Evolutionary conservation across 1,139 yeast genomes (phyloP).

Genomic region (Candida tropicalis): DNA sequence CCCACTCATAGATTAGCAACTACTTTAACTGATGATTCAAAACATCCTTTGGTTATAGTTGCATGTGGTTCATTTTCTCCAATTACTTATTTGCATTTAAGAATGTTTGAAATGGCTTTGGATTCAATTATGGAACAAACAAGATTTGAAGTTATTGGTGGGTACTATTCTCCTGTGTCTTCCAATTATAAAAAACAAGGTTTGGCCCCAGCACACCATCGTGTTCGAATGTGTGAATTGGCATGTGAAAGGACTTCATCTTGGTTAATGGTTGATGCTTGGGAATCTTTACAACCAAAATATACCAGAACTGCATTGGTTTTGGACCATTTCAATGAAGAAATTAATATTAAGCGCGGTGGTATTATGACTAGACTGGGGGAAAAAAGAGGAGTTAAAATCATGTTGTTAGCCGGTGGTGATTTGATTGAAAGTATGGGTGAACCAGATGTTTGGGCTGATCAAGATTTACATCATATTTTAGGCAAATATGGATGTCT

Average conservation of each 20-base stretch:
- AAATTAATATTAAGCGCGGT: slow-evolving; percentile 84
- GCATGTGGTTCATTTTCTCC: slow-evolving; percentile 99
- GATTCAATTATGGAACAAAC: slow-evolving; percentile 94
- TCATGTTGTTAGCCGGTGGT: slow-evolving; percentile 97
- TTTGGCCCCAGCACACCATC: slow-evolving; percentile 80
- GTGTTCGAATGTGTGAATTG: slow-evolving; percentile 97
- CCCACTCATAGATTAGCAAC: slow-evolving; percentile 86
- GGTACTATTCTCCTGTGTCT: slow-evolving; percentile 95
- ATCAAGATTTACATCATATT: slow-evolving; percentile 90
- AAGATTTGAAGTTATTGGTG: slow-evolving; percentile 92
- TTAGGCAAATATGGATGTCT: slow-evolving; percentile 94
- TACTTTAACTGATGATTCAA: slow-evolving; percentile 69
- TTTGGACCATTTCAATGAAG: slow-evolving; percentile 94
- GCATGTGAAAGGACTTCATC: slow-evolving; percentile 96
- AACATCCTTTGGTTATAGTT: slow-evolving; percentile 88
- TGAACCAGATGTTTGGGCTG: slow-evolving; percentile 99
- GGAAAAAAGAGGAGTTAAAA: slow-evolving; percentile 81
- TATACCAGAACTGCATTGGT: slow-evolving; percentile 96
- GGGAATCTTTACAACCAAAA: slow-evolving; percentile 93
- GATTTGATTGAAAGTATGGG: slow-evolving; percentile 98
- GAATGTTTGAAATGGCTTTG: slow-evolving; percentile 98
- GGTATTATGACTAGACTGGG: slow-evolving; percentile 82
- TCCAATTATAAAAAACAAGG: slow-evolving; percentile 95
- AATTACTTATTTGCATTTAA: slow-evolving; percentile 85
- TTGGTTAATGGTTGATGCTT: slow-evolving; percentile 99